phyloP scores from a whole-genome alignment of 2,329 filamentous ascomycete genomes.

The Achaetomium macrosporum region DNA sequence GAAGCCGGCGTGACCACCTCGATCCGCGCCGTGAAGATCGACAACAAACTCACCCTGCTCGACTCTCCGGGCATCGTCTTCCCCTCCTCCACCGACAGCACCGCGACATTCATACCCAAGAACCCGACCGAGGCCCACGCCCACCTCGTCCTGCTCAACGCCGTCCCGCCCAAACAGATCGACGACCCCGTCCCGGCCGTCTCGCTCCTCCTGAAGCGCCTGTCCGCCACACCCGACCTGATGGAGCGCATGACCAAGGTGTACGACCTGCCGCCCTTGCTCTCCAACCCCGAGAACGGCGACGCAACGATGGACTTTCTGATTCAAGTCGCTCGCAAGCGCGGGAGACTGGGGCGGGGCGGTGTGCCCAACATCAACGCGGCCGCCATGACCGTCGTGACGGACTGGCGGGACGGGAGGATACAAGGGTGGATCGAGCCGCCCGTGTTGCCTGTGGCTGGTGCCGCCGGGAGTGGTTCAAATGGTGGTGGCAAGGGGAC shows the following conservation, averaged over 20 bases:
- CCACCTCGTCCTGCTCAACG: slow-evolving; percentile 80
- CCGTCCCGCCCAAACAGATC: slow-evolving; percentile 89
- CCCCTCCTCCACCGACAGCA: slow-evolving; percentile 51
- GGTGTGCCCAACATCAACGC: slow-evolving; percentile 83
- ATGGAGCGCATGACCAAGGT: slow-evolving; percentile 73
- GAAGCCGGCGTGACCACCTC: slow-evolving; percentile 90
- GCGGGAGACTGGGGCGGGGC: slow-evolving; percentile 80
- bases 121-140: slow-evolving; percentile 69
- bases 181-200: slow-evolving; percentile 88
- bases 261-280: slow-evolving; percentile 77
- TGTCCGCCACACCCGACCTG: slow-evolving; percentile 67
- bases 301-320: slow-evolving; percentile 87
- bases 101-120: slow-evolving; percentile 44
- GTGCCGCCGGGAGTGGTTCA: slow-evolving; percentile 29
- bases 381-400: slow-evolving; percentile 88
- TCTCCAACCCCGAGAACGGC: slow-evolving; percentile 58
- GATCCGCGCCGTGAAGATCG: slow-evolving; percentile 84
- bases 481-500: slow-evolving; percentile 20
- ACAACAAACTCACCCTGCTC: slow-evolving; percentile 87
- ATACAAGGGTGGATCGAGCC: slow-evolving; percentile 89
- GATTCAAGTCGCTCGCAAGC: slow-evolving; percentile 88
- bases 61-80: slow-evolving; percentile 95
- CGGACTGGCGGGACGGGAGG: slow-evolving; percentile 92
- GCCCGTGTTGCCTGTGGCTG: slow-evolving; percentile 57
- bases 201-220: slow-evolving; percentile 71